A percentile compares a stretch with the other conserved stretches of the same genome.
Evolutionary conservation across 2,329 filamentous ascomycete genomes (phyloP).

Genomic region (Diaporthe vaccinii): DNA sequence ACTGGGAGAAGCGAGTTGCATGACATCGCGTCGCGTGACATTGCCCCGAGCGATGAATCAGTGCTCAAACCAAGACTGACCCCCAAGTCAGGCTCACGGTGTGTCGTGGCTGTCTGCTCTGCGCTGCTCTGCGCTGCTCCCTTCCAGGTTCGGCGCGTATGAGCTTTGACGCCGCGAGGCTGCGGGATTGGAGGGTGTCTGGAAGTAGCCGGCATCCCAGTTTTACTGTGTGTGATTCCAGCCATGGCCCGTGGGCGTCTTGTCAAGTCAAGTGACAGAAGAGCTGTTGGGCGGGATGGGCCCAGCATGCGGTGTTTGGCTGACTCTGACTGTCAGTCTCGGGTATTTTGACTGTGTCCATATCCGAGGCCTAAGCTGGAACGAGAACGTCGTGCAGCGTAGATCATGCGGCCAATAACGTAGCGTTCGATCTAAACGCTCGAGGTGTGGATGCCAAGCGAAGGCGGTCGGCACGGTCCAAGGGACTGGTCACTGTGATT

Average conservation of each 20-base stretch:
- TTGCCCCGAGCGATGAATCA: constrained; percentile 31
- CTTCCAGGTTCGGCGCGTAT: neutral
- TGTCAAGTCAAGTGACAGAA: neutral
- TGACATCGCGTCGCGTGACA: constrained; percentile 37
- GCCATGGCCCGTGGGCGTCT: neutral
- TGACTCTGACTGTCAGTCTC: neutral
- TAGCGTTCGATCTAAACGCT: constrained; percentile 38
- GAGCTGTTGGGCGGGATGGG: neutral
- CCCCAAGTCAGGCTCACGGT: constrained; percentile 16
- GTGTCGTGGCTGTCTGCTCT: neutral
- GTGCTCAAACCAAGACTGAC: neutral
- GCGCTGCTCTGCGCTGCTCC: neutral
- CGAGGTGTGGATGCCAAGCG: constrained; percentile 35
- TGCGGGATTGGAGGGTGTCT: neutral
- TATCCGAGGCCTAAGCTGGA: constrained; percentile 37
- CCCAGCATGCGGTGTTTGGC: neutral
- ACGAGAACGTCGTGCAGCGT: constrained; percentile 33
- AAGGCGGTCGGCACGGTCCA: constrained; percentile 33
- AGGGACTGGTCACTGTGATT: constrained; percentile 31
- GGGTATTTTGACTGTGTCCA: constrained; percentile 26
- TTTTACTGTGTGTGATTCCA: neutral
- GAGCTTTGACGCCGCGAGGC: neutral
- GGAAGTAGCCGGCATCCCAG: neutral
- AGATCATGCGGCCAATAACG: constrained; percentile 39
- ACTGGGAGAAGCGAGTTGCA: constrained; percentile 20